phyloP scores from a whole-genome alignment of 2,329 filamentous ascomycete genomes.

The Grosmannia serpens region DNA sequence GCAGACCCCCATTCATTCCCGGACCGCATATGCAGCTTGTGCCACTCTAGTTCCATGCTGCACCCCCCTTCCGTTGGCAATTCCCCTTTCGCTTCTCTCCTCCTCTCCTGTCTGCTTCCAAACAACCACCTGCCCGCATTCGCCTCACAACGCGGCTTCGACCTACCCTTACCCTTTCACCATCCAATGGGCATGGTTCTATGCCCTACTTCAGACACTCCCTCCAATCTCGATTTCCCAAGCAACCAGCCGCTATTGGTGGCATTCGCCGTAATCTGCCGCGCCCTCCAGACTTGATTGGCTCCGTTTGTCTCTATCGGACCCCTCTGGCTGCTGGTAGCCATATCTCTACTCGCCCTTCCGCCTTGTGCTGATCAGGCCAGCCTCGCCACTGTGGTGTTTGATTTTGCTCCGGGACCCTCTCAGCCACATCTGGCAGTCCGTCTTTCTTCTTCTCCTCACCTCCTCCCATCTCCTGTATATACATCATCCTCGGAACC shows the following conservation, averaged over 20 bases:
- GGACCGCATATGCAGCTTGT: constrained; percentile 4
- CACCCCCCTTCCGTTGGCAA: neutral
- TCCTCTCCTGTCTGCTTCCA: constrained; percentile 6
- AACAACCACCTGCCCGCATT: neutral
- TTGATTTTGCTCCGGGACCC: neutral
- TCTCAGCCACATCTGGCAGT: neutral
- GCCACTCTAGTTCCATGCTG: neutral
- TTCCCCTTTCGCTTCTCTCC: neutral
- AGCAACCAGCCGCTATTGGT: neutral
- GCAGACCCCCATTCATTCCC: neutral
- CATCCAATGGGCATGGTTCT: neutral
- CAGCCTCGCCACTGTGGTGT: neutral
- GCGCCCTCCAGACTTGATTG: neutral
- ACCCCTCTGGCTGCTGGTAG: no score
- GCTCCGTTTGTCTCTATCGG: neutral
- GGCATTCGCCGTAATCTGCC: neutral
- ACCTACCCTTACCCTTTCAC: neutral
- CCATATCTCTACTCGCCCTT: neutral
- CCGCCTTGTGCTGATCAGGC: neutral
- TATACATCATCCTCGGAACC: neutral
- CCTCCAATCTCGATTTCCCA: neutral
- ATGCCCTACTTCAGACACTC: neutral
- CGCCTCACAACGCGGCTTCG: neutral
- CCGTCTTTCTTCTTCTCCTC: neutral
- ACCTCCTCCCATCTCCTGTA: neutral